Evolutionary conservation across 345 rosid genomes (phyloP), one percentile per base, ranked within the genome.

Genomic region (Pseudoturritis turrita): DNA sequence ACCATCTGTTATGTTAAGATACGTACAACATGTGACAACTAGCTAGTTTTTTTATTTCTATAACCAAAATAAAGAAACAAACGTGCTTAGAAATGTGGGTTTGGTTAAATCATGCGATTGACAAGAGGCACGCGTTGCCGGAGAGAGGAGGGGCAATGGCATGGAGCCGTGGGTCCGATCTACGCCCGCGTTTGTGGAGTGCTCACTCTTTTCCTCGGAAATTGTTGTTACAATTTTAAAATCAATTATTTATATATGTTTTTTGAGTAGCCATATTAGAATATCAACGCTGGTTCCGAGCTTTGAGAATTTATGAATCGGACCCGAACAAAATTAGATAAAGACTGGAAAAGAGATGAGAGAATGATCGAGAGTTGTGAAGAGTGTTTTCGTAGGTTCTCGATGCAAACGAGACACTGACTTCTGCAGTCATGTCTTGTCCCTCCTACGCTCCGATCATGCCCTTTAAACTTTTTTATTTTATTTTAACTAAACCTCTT

Each of bases 61-160:
- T 28, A 39, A n/a, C 22, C 6, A 40, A 66, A 47, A 29, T 3
- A 59, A 66, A 66, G 39, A 58, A 66, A 41, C 7, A 51, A 74
- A 67, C 78, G 41, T 68, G 79, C 74, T 33, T 44, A 44, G 52
- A 61, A 68, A 68, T 68, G 70, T 67, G 78, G 41, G 44, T 46
- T 70, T 15, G 29, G 9, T 70, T 36, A 52, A 22, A 63, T 62
- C 63, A 73, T 44, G 39, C 76, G 25, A 36, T 33, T 35, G 37
- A 41, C 64, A 84, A 71, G 80, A 62, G 77, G 92, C 96, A 92
- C 87, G 91, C 87, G 85, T 86, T 85, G 97, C 90, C 90, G 88
- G 90, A 68, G 62, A 68, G 77, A 76, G 80, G 71, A 81, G 90
- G 81, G 40, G 94, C 96, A 89, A 79, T 83, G 86, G 75, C 77